Base-by-base conservation (phyloP, 2,329 filamentous ascomycete species). In the Domatiomyces catenatus region DNA sequence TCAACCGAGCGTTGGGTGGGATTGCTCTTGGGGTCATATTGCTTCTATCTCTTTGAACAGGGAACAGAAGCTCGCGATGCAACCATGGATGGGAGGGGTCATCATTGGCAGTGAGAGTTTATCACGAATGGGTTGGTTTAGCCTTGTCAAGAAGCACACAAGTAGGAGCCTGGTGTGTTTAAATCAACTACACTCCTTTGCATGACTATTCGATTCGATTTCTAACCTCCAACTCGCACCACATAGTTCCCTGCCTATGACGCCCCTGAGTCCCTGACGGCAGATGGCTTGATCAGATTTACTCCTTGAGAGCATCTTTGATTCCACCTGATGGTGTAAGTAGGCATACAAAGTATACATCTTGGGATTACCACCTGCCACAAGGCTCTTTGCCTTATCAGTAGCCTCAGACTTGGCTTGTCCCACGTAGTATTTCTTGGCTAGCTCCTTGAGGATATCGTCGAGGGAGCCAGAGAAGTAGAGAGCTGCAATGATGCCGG, bases 361-460 rank as follows among this genome's bases (percentile, higher is more conserved):
- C 28, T 32, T 5, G 12, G 10, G 32, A 39, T 12, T 39, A 8
- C 10, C 32, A 44, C 39, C 48, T 28, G 26, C 44, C 15, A 49
- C 5, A 10, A 22, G 10, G n/a, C 36, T 43, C 24, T 49, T 43
- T 15, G 42, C 39, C 42, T 49, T 17, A 42, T 44, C 20, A n/a
- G 39, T 50, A 5, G 39, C 49, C 18, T 50, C 49, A 17, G 49
- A 44, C 44, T 50, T 47, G 18, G 44, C 49, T 46, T 50, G 26
- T 3, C 20, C 44, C 15, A 20, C 47, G 49, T 46, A 50, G 49
- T 48, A 50, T 26, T 50, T 50, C 24, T 50, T 45, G 10, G 49
- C 49, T 18, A 28, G 20, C 6, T 15, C 22, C 36, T 50, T 17
- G 44, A 47, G 44, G 49, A 50, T 24, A 22, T 45, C 39, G 44